Evolutionary conservation across 148 eudicot genomes (phyloP).

Genomic region (Selenicereus undatus): DNA sequence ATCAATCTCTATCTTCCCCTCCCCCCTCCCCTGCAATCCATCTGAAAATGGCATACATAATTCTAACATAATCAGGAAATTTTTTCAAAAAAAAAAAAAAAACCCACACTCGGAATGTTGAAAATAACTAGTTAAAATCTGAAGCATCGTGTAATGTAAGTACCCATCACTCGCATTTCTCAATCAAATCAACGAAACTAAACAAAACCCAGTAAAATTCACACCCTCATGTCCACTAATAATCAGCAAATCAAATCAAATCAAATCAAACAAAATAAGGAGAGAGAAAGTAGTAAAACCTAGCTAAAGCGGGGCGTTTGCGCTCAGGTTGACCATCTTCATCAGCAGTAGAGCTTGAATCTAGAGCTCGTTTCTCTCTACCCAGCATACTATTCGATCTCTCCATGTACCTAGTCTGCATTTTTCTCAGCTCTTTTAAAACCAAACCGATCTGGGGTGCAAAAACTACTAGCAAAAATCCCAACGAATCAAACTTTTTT

Average conservation of each 20-base stretch:
- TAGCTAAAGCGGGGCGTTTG: slow-evolving; percentile 94
- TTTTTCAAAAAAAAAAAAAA: neutral
- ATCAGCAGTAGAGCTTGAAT: slow-evolving; percentile 38
- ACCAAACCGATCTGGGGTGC: slow-evolving; percentile 12
- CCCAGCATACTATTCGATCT: slow-evolving; percentile 60
- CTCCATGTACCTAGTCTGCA: slow-evolving; percentile 82
- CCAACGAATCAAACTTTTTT: slow-evolving; percentile 20
- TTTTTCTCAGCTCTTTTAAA: slow-evolving; percentile 25
- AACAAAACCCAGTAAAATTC: slow-evolving; percentile 15
- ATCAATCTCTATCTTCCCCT: neutral
- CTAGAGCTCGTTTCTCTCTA: slow-evolving; percentile 68
- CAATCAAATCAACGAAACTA: neutral
- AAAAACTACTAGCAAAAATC: slow-evolving; percentile 26
- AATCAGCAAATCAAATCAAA: neutral
- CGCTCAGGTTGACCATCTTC: slow-evolving; percentile 68
- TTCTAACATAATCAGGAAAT: neutral
- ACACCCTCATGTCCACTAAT: neutral
- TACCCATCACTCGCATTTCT: neutral
- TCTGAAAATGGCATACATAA: neutral
- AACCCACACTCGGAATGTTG: neutral
- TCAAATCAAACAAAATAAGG: neutral
- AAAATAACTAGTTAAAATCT: neutral
- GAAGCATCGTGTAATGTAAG: neutral
- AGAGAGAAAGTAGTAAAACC: slow-evolving; percentile 35
- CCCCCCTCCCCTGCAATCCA: neutral